Conservation (phyloP, 2,329 filamentous ascomycete species). For the Xylariaceae sp. region DNA sequence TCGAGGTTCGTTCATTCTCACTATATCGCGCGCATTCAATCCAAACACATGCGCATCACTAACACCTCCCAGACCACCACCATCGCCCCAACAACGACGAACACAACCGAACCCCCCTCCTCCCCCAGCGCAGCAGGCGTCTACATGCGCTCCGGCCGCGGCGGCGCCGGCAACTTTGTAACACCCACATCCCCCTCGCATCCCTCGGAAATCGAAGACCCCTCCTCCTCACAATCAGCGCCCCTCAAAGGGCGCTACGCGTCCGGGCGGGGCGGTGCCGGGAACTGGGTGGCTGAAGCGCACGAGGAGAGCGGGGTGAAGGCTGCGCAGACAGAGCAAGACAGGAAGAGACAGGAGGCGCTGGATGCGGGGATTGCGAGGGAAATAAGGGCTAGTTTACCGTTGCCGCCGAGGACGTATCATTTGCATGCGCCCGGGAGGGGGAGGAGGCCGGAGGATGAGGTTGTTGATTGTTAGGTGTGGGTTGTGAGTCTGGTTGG, state of each 20-base stretch:
- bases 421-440: conserved; percentile 26
- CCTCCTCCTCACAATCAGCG: not conserved
- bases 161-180: conserved; percentile 57
- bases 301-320: conserved; percentile 12
- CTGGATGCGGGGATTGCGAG: conserved; percentile 28
- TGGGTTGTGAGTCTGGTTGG: not conserved
- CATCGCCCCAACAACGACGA: not conserved
- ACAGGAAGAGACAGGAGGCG: conserved; percentile 26
- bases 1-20: conserved; percentile 21
- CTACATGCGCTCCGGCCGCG: conserved; percentile 41
- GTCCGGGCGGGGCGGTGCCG: conserved; percentile 51
- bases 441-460: conserved; percentile 20
- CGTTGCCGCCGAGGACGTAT: conserved; percentile 27
- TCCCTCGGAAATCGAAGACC: not conserved
- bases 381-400: conserved; percentile 28
- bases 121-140: conserved; percentile 18
- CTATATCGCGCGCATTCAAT: not conserved
- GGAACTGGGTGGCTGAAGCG: conserved; percentile 40
- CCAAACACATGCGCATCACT: not conserved
- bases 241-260: conserved; percentile 22
- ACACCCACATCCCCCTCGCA: conserved; percentile 15
- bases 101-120: conserved; percentile 24
- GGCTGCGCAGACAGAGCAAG: conserved; percentile 24
- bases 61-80: not conserved
- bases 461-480: not conserved